Base-by-base conservation (phyloP, 1,284 basidiomycete species). In the Phellopilus nigrolimitatus region DNA sequence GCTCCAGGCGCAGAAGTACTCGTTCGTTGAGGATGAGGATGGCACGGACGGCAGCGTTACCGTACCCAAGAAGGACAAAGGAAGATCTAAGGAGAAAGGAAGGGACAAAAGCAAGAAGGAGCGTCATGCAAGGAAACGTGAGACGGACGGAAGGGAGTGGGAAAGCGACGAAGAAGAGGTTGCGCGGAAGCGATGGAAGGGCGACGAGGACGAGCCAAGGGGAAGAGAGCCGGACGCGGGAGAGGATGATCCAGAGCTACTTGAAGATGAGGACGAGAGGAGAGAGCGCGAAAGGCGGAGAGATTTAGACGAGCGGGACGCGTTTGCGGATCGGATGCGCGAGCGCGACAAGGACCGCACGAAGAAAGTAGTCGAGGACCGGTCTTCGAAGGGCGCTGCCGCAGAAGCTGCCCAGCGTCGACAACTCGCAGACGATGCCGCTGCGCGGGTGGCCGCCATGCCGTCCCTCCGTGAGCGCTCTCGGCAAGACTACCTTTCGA, bases 401-500 rank as follows among this genome's bases (percentile, higher is more conserved):
- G 82, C 88, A 6, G 95, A 97, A 61, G 90, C 91, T 15, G 84
- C 85, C 17, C 79, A 85, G 56, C 77, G 93, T 55, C 76, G 89
- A 57, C 77, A 84, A 48, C 72, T 98, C 6, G 94, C 91, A 12
- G 92, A 97, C 59, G 94, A 98, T 63, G 60, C 80, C 0, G 80
- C 82, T 51, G 89, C 88, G 9, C 82, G 92, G n/a, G 66, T 69
- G 7, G 68, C 70, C n/a, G 91, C 90, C 12, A 81, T 97, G 66
- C 91, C 91, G 0, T 83, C 82, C 25, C 74, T 97, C 3, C 83
- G 94, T 46, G 72, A 88, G 54, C 88, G 87, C 60, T 93, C 92
- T 2, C 82, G 95, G 56, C 89, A 97, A 64, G 90, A 94, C 64
- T 99, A 99, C 64, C 79, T 99, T 54, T 88, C 91, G 22, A 99